phyloP scores from a whole-genome alignment of 768 basidiomycete species.

The Trametes punicea region DNA sequence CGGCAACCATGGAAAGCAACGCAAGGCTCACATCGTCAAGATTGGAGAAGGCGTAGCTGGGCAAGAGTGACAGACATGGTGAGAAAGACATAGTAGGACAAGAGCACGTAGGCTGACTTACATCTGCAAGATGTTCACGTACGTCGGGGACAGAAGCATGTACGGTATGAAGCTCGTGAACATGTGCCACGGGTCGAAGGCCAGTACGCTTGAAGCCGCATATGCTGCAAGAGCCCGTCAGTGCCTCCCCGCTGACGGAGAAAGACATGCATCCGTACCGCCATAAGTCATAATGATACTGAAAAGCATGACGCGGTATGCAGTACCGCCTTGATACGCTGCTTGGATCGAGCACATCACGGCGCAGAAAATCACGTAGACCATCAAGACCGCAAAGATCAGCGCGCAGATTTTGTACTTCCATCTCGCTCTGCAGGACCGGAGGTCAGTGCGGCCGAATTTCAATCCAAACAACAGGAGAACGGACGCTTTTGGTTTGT shows the following conservation, averaged over 20 bases:
- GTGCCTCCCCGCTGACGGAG: neutral
- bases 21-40: constrained; percentile 66
- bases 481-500: constrained; percentile 78
- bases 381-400: constrained; percentile 70
- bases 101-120: constrained; percentile 69
- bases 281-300: constrained; percentile 87
- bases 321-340: constrained; percentile 56
- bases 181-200: constrained; percentile 89
- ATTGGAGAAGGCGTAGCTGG: constrained; percentile 63
- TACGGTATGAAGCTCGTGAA: constrained; percentile 89
- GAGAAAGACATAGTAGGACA: constrained; percentile 24
- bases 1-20: neutral
- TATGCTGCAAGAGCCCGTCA: constrained; percentile 10
- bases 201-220: constrained; percentile 16
- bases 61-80: constrained; percentile 56
- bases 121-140: constrained; percentile 77
- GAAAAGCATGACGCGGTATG: constrained; percentile 76
- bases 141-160: constrained; percentile 78
- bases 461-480: neutral
- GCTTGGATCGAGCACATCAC: constrained; percentile 78
- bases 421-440: constrained; percentile 54
- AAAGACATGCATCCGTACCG: constrained; percentile 37
- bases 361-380: constrained; percentile 82
- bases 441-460: neutral
- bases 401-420: constrained; percentile 84